These are phyloP conservation scores for Blechomonas ayalai DNA, from an alignment of 208 protist species.

Conservation along the genomic window DNA sequence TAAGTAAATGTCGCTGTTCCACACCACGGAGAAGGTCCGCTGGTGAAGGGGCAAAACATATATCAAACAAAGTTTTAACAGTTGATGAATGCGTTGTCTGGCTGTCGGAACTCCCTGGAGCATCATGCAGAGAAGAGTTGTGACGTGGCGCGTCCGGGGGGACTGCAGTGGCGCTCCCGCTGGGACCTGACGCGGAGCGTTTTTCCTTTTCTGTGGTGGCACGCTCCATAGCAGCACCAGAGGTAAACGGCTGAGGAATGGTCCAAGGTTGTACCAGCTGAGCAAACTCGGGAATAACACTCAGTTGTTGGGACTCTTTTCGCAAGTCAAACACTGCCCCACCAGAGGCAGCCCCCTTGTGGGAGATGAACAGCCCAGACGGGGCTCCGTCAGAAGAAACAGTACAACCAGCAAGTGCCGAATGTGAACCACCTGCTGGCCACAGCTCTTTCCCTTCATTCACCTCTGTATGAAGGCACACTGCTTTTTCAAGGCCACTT, in stretches of 20 bases:
- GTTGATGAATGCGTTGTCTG: too few species aligned
- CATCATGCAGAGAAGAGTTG: too few species aligned
- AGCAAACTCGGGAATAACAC: slow-evolving; percentile 26
- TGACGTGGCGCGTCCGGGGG: too few species aligned
- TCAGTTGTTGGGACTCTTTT: slow-evolving; percentile 24
- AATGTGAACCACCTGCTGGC: too few species aligned
- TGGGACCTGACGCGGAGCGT: slow-evolving; percentile 1
- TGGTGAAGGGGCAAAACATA: slow-evolving; percentile 40
- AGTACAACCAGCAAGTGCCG: too few species aligned
- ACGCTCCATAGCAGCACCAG: slow-evolving; percentile 47
- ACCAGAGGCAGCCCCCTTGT: slow-evolving; percentile 1
- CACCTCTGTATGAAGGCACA: too few species aligned
- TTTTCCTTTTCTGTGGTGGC: slow-evolving; percentile 40
- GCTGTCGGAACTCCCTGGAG: too few species aligned
- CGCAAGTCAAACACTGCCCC: slow-evolving; percentile 15
- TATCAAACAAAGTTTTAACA: slow-evolving; percentile 43
- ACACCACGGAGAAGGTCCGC: slow-evolving; percentile 43
- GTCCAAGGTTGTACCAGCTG: slow-evolving; percentile 53
- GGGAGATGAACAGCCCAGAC: too few species aligned
- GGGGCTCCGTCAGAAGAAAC: too few species aligned
- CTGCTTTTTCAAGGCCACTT: too few species aligned
- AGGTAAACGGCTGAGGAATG: slow-evolving; percentile 14
- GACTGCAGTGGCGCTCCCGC: not conserved
- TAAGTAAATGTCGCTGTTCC: slow-evolving; percentile 44
- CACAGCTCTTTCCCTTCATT: too few species aligned